phyloP scores from a whole-genome alignment of 495 filamentous ascomycete species.

The Trichoderma virens region DNA sequence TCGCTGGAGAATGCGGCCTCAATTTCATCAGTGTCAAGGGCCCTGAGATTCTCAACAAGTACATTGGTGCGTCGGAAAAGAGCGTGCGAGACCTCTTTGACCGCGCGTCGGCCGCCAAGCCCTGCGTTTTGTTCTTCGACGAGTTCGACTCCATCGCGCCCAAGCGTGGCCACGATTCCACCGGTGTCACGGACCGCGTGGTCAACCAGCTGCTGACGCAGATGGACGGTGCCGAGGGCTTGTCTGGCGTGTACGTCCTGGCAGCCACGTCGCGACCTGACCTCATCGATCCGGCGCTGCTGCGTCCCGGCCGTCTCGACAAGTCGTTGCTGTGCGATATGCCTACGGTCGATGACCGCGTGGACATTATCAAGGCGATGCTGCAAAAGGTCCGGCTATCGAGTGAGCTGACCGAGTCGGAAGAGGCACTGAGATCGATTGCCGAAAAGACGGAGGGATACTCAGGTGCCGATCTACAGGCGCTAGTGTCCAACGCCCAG shows the following conservation, averaged over 20 bases:
- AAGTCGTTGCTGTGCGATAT: constrained; percentile 88
- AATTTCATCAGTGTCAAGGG: constrained; percentile 99
- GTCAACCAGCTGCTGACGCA: constrained; percentile 97
- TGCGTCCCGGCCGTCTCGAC: constrained; percentile 83
- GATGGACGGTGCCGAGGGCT: constrained; percentile 96
- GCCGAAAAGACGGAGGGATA: constrained; percentile 80
- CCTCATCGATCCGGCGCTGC: constrained; percentile 84
- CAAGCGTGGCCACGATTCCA: constrained; percentile 92
- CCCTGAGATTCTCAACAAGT: constrained; percentile 96
- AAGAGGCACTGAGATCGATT: constrained; percentile 54
- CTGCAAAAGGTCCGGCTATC: constrained; percentile 67
- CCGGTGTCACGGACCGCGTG: constrained; percentile 95
- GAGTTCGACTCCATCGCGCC: constrained; percentile 97
- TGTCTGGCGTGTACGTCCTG: constrained; percentile 90
- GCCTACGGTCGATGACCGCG: constrained; percentile 64
- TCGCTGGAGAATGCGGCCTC: constrained; percentile 90
- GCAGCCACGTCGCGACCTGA: constrained; percentile 89
- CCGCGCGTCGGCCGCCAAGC: constrained; percentile 77
- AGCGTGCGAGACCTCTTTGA: constrained; percentile 91
- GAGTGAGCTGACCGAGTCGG: constrained; percentile 46
- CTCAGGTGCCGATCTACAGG: constrained; percentile 89
- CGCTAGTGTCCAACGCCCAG: constrained; percentile 91
- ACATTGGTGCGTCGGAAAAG: constrained; percentile 95
- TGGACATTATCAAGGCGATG: constrained; percentile 80
- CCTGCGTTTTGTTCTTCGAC: constrained; percentile 94